A percentile compares a stretch with the other conserved stretches of the same genome.
Evolutionary conservation across 345 rosid species (phyloP).

Genomic region (Combretum micranthum): DNA sequence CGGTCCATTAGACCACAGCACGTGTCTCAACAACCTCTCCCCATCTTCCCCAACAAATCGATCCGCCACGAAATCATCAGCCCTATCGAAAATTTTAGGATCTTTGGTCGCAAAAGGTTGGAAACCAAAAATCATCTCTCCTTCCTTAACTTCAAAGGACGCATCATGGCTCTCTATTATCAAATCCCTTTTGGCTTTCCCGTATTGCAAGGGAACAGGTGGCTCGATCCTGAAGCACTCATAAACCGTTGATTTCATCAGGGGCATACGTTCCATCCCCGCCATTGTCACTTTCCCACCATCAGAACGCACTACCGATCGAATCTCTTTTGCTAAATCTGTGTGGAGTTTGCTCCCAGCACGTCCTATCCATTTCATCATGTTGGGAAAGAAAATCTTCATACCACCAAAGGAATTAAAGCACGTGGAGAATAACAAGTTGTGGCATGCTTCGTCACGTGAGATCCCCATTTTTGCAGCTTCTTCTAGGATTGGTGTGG

Average conservation of each 20-base stretch:
- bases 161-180: constrained; percentile 80
- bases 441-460: constrained; percentile 78
- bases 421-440: constrained; percentile 74
- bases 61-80: constrained; percentile 76
- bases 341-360: constrained; percentile 58
- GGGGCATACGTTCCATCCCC: constrained; percentile 65
- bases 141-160: constrained; percentile 56
- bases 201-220: constrained; percentile 73
- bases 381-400: constrained; percentile 53
- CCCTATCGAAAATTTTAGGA: constrained; percentile 56
- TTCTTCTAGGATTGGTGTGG: constrained; percentile 55
- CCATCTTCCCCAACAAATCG: constrained; percentile 72
- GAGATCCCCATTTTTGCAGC: constrained; percentile 67
- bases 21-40: constrained; percentile 50
- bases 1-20: constrained; percentile 94
- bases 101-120: constrained; percentile 87
- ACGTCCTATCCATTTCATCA: constrained; percentile 64
- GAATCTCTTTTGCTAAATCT: constrained; percentile 60
- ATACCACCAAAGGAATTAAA: constrained; percentile 88
- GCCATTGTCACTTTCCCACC: constrained; percentile 69
- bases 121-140: constrained; percentile 75
- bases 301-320: constrained; percentile 51
- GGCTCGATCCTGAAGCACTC: constrained; percentile 85
- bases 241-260: constrained; percentile 72
- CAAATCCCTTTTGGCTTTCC: constrained; percentile 57